Base-by-base conservation (phyloP, 202 grass and related monocot genomes). In the Setaria italica region DNA sequence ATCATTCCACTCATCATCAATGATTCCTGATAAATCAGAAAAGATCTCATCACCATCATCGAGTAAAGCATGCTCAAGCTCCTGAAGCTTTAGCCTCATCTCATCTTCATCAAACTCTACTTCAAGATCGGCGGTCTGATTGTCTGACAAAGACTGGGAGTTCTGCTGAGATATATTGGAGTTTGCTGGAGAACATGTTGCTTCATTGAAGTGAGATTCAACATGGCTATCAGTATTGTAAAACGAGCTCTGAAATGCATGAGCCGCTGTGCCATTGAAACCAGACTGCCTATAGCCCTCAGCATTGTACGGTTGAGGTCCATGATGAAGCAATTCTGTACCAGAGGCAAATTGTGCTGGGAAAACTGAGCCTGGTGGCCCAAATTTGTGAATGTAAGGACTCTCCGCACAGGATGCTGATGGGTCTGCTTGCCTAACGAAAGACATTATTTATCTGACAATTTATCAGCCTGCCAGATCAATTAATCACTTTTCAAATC, bases 21-120 rank as follows among this genome's bases (percentile, higher is more conserved):
- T 70, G 48, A 80, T 84, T 56, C 85, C 75, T 34, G 76, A 83
- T 7, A 86, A 33, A 67, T 92, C 87, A 35, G 87, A 79, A 62
- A 94, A 70, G 19, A 91, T 80, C 16, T 73, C 75, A 59, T 95
- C 88, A 50, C 48, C 48, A 71, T 95, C 90, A 70, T 88, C 76
- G 1, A 90, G 42, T 79, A 95, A 89, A 39, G 85, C 93, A 78
- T 92, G 88, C 80, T 95, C 88, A 66, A 95, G 85, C 48, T 95
- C 93, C 74, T 90, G 93, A 70, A 95, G 80, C 79, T 95, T 95
- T 59, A 95, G 47, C 68, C 85, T 89, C 72, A 95, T 84, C 72
- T 95, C 93, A 79, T 95, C 85, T 68, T 92, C 93, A 45, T 88
- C 90, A 75, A 88, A 95, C 56, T 95, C 88, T 62, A 90, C 87